A percentile compares a stretch with the other conserved stretches of the same genome.
Conservation (phyloP, 108 stramenopile genomes). For the Aureococcus anophagefferens region DNA sequence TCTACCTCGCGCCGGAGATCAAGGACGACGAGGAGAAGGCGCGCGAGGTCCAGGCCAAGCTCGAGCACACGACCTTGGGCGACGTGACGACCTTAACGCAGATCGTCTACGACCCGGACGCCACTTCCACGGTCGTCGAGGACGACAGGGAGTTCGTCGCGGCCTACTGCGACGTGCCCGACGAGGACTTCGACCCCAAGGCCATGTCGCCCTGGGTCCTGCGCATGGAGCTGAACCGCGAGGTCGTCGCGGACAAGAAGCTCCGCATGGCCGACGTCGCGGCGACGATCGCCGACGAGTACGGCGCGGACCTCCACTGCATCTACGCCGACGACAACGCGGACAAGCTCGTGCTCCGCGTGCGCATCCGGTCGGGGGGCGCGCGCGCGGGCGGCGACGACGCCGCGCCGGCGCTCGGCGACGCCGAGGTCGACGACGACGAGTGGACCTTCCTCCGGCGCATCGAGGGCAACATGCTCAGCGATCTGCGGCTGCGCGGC, state of each 20-base stretch:
- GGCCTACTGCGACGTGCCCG: slow-evolving; percentile 75
- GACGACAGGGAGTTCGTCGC: slow-evolving; percentile 86
- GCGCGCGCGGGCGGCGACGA: slow-evolving; percentile 33
- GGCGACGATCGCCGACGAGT: slow-evolving; percentile 64
- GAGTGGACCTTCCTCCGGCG: slow-evolving; percentile 85
- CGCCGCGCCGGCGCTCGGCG: slow-evolving; percentile 44
- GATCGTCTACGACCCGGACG: slow-evolving; percentile 93
- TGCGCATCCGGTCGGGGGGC: slow-evolving; percentile 67
- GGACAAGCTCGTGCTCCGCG: slow-evolving; percentile 70
- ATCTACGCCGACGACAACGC: slow-evolving; percentile 86
- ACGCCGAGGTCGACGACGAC: slow-evolving; percentile 70
- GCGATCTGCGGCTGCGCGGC: slow-evolving; percentile 75
- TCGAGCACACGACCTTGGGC: slow-evolving; percentile 85
- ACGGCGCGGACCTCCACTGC: slow-evolving; percentile 71
- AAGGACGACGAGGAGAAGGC: slow-evolving; percentile 14
- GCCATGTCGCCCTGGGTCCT: slow-evolving; percentile 89
- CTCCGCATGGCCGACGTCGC: slow-evolving; percentile 78
- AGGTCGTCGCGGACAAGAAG: slow-evolving; percentile 73
- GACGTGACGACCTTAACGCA: slow-evolving; percentile 82
- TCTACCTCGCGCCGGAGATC: slow-evolving; percentile 64
- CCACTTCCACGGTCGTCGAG: slow-evolving; percentile 67
- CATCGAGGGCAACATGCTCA: slow-evolving; percentile 79
- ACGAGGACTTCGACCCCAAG: slow-evolving; percentile 71
- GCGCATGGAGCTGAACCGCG: slow-evolving; percentile 83
- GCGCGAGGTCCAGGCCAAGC: slow-evolving; percentile 56